Evolutionary conservation across 257 asterid species (phyloP), one percentile per base, ranked within the genome.

Genomic region (Solanum tarijense): DNA sequence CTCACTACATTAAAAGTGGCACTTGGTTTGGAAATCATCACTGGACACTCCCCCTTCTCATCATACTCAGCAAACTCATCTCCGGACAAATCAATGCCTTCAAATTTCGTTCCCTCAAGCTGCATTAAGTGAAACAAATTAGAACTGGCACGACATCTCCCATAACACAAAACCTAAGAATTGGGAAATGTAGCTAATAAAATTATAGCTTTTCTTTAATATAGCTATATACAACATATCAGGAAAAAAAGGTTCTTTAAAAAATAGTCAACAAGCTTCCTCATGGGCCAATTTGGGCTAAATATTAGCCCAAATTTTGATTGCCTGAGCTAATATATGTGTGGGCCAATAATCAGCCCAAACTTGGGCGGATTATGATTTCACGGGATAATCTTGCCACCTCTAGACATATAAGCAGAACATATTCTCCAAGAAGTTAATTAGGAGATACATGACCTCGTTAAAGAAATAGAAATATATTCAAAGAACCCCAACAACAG

Each of bases 21-120:
- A 71, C 93, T 90, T 35, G 91, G 94, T 90, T 94, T 95, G 88
- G 98, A 95, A 90, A 96, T 94, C 98, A 93, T 95, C 89, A 97
- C 99, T 1, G 98, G 98, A 87, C 94, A 92, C 90, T 93, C 94
- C 20, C 99, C 99, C 94, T 95, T 96, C 92, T 97, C 99, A 58
- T 95, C 98, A 39, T 96, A 97, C 81, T 96, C 99, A 27, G 93
- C 87, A 69, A 87, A 97, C 41, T 97, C 99, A 34, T 94, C 99
- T 69, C 83, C 94, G 1, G 98, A 94, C 88, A 97, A 90, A 89
- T 97, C 98, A 31, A 97, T 93, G 90, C 88, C 94, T 18, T 88
- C 91, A 87, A 93, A 97, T 79, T 87, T 92, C 9, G 98, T 93
- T 87, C 99, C 99, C 88, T 91, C 96, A 78, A 92, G 58, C 99